phyloP scores from a whole-genome alignment of 2,329 filamentous ascomycete genomes.

The Fusarium veterinarium region DNA sequence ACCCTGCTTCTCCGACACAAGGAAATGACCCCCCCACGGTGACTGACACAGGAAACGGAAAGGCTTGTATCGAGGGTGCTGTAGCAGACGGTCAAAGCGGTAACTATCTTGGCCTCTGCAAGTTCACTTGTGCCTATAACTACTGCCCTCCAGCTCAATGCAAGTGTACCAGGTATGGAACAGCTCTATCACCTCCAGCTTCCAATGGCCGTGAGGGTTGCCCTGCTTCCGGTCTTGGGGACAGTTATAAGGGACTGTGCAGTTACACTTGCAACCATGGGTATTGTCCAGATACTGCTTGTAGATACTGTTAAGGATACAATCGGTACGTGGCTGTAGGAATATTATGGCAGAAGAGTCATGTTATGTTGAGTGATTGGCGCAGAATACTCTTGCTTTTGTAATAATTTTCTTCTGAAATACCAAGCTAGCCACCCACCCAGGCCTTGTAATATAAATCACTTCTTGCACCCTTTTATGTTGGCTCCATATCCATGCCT shows the following conservation, averaged over 20 bases:
- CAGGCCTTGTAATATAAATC: no score
- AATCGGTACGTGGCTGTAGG: fast-evolving
- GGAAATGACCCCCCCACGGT: conserved; percentile 42
- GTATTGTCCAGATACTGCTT: conserved; percentile 56
- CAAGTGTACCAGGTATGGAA: conserved; percentile 49
- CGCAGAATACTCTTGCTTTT: no score
- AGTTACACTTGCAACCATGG: conserved; percentile 59
- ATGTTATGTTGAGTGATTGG: no score
- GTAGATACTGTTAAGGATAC: conserved; percentile 25
- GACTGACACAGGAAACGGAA: background rate
- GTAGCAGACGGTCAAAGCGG: conserved; percentile 46
- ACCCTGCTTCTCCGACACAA: conserved; percentile 50
- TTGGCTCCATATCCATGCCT: no score
- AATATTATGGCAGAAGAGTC: background rate
- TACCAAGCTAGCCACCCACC: no score
- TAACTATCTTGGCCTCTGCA: conserved; percentile 52
- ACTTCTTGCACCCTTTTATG: no score
- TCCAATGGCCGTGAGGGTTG: conserved; percentile 47
- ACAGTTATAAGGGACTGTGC: conserved; percentile 58
- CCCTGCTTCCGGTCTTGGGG: conserved; percentile 48
- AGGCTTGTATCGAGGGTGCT: conserved; percentile 44
- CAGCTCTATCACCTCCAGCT: conserved; percentile 41
- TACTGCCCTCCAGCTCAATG: conserved; percentile 51
- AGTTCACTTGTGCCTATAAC: conserved; percentile 48
- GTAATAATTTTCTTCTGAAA: no score